Base-by-base conservation (phyloP, 1,139 yeast species). In the Lodderomyces parapsilosis region DNA sequence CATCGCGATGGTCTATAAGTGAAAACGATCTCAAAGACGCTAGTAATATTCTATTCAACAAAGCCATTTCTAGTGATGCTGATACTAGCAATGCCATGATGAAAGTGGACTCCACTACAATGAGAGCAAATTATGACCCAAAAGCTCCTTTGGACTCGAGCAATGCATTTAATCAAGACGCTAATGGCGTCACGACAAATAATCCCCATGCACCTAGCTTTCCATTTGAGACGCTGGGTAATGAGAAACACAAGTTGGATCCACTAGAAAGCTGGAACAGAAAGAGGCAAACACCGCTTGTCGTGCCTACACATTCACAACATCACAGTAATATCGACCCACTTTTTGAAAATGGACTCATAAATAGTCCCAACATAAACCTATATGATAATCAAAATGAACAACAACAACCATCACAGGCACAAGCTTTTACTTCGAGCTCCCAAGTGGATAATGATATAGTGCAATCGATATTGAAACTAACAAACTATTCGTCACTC, bases 401-500 rank as follows among this genome's bases (percentile, higher is more conserved):
- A n/a, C 40, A 33, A 10, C 39, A 28, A 15, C 38, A 24, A n/a
- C 40, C 15, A 14, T 22, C 27, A 22, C 40, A 33, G 35, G 8
- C 23, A n/a, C 39, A 24, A 13, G 20, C 24, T 28, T 18, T 23
- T 31, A 17, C 25, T 17, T n/a, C 34, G 17, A 22, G 15, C 7
- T 19, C 32, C 4, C 24, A 27, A 27, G 22, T 15, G 31, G 35
- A 31, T 38, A 11, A 22, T 18, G 67, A 63, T 23, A 41, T 64
- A 32, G 49, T 52, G 14, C 45, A 49, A 4, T 49, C 55, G 44
- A 50, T 67, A 23, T 47, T 47, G 4, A 55, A 51, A 34, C 42
- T 66, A 8, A 43, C 65, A 22, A 63, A 60, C 35, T 43, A 41
- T 38, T 61, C 63, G 5, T 47, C 60, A 15, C 43, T 54, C 4